Evolutionary conservation across 2,329 filamentous ascomycete genomes (phyloP).

Genomic region (Talaromyces rugulosus): DNA sequence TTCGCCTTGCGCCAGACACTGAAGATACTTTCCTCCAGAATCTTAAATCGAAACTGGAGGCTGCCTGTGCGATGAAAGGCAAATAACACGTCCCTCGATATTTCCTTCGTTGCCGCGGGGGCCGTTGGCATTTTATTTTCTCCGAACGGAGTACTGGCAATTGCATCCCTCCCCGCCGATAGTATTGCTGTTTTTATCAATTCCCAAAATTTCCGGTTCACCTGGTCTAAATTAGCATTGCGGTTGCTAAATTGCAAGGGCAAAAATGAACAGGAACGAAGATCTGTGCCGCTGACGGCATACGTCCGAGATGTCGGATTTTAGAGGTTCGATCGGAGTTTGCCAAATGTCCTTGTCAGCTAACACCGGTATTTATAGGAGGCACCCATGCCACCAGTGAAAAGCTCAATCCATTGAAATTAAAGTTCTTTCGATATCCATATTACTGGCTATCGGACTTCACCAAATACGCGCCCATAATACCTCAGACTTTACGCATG

Average conservation of each 20-base stretch:
- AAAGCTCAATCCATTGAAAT: neutral
- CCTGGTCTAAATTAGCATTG: neutral
- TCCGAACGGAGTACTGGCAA: neutral
- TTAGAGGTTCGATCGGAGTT: neutral
- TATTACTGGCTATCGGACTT: too few relatives aligned
- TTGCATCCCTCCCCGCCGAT: neutral
- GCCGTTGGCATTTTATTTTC: neutral
- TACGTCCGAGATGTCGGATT: neutral
- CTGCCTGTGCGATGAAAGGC: neutral
- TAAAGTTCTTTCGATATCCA: neutral
- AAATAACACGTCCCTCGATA: neutral
- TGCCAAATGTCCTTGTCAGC: neutral
- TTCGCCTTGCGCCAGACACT: slow-evolving; percentile 28
- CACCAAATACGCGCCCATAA: too few relatives aligned
- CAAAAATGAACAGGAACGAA: neutral
- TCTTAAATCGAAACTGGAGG: slow-evolving; percentile 9
- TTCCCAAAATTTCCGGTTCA: neutral
- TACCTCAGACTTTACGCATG: too few relatives aligned
- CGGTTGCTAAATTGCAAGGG: neutral
- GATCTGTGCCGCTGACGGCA: neutral
- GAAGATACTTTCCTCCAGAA: slow-evolving; percentile 25
- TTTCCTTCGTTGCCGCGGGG: neutral
- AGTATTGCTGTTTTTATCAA: neutral
- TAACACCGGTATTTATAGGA: neutral
- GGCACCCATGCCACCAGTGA: neutral